These are phyloP conservation scores for Coriaria nepalensis DNA, from an alignment of 306 rosid species.

Conservation along the genomic window DNA sequence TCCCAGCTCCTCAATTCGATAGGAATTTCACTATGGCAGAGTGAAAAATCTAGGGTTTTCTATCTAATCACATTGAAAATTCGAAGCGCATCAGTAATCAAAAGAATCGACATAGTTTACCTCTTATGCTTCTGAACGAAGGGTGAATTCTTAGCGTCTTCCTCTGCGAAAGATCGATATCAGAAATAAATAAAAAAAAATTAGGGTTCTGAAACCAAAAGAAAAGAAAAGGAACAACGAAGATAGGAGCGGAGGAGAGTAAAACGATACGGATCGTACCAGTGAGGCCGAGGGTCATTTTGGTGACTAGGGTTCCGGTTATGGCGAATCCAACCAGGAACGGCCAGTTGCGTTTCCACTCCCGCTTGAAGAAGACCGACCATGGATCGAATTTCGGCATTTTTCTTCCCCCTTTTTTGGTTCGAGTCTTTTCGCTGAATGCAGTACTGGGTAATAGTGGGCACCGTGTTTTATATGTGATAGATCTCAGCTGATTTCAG, in stretches of 20 bases:
- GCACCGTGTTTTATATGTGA: no score
- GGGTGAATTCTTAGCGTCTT: constrained; percentile 57
- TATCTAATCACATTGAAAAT: no score
- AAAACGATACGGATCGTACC: constrained; percentile 17
- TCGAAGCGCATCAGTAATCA: no score
- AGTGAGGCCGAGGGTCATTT: constrained; percentile 49
- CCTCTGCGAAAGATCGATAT: constrained; percentile 32
- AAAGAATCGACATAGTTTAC: constrained; percentile 14
- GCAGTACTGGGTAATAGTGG: background rate
- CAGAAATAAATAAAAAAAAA: constrained; percentile 1
- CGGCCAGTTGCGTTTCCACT: constrained; percentile 67
- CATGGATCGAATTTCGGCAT: constrained; percentile 64
- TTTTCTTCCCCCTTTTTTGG: constrained; percentile 1
- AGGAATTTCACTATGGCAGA: no score
- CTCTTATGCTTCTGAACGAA: constrained; percentile 57
- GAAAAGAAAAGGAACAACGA: background rate
- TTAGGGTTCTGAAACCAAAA: background rate
- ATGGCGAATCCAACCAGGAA: constrained; percentile 64
- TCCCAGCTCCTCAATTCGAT: no score
- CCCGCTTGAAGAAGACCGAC: constrained; percentile 70
- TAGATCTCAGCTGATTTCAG: no score
- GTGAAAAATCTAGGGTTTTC: no score
- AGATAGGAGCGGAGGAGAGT: background rate
- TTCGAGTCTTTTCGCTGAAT: background rate
- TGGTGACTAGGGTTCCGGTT: constrained; percentile 47